Evolutionary conservation across 495 filamentous ascomycete genomes (phyloP).

Genomic region (Aspergillus taichungensis): DNA sequence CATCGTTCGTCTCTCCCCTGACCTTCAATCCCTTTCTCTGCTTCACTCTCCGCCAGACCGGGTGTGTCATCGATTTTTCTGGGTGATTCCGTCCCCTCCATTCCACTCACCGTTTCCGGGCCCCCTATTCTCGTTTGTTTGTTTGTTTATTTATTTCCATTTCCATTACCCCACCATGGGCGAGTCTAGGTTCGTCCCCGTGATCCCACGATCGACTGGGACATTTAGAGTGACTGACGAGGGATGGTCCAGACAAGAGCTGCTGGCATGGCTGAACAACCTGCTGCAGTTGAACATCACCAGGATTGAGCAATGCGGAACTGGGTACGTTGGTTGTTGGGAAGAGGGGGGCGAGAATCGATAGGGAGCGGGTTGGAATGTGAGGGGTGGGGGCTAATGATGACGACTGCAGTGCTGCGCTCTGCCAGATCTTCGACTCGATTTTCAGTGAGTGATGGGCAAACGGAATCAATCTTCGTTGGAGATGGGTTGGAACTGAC

Average conservation of each 20-base stretch:
- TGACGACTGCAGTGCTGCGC: constrained; percentile 60
- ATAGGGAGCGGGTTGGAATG: neutral
- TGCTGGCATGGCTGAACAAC: constrained; percentile 94
- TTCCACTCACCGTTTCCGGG: neutral
- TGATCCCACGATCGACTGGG: neutral
- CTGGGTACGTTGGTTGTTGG: constrained; percentile 58
- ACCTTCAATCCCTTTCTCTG: neutral
- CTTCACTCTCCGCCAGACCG: no score
- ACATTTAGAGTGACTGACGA: neutral
- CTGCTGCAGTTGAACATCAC: constrained; percentile 95
- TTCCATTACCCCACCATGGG: constrained; percentile 41
- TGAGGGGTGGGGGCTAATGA: neutral
- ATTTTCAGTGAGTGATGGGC: constrained; percentile 63
- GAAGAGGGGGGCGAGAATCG: constrained; percentile 10
- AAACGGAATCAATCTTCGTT: neutral
- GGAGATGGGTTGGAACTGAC: constrained; percentile 10
- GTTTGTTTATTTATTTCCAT: neutral
- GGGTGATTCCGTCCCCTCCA: neutral
- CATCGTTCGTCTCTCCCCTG: neutral
- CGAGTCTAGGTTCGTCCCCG: constrained; percentile 41
- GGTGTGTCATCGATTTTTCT: no score
- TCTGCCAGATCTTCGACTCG: constrained; percentile 95
- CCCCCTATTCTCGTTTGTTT: constrained; percentile 1
- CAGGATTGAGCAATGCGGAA: constrained; percentile 98
- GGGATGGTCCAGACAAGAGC: constrained; percentile 67